A percentile compares a stretch with the other conserved stretches of the same genome.
These are phyloP conservation scores for Tolypocladium endophyticum DNA, from an alignment of 2,329 filamentous ascomycete genomes.

Conservation along the genomic window DNA sequence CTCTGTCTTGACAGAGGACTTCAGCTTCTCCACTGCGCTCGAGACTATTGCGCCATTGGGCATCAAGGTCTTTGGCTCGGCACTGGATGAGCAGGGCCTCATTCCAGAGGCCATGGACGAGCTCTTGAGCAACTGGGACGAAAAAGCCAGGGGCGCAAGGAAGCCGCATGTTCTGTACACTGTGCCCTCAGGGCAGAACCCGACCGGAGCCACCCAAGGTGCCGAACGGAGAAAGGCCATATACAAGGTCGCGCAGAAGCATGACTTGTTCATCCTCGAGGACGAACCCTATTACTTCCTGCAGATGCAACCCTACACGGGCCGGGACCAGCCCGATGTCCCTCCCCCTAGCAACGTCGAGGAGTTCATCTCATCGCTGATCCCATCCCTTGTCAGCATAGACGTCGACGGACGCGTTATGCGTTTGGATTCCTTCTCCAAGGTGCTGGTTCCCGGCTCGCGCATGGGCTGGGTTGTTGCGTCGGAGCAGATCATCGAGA, in stretches of 20 bases:
- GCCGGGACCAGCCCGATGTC: constrained; percentile 35
- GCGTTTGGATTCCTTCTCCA: constrained; percentile 88
- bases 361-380: constrained; percentile 55
- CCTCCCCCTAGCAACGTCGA: constrained; percentile 51
- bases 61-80: constrained; percentile 37
- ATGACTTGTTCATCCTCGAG: constrained; percentile 80
- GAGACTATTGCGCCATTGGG: constrained; percentile 47
- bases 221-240: constrained; percentile 56
- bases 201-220: constrained; percentile 75
- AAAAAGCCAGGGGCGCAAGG: constrained; percentile 27
- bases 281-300: constrained; percentile 94
- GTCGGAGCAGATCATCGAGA: constrained; percentile 72
- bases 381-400: constrained; percentile 65
- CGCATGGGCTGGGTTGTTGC: constrained; percentile 84
- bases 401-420: constrained; percentile 82
- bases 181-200: constrained; percentile 74
- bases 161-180: constrained; percentile 50
- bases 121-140: constrained; percentile 40
- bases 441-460: constrained; percentile 75
- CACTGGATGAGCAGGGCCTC: constrained; percentile 43
- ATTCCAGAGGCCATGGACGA: constrained; percentile 40
- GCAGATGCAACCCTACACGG: constrained; percentile 70
- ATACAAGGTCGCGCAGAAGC: constrained; percentile 70
- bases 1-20: constrained; percentile 76
- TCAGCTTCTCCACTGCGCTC: constrained; percentile 69